Evolutionary conservation across 306 rosid species (phyloP).

Genomic region (Rosa rugosa): DNA sequence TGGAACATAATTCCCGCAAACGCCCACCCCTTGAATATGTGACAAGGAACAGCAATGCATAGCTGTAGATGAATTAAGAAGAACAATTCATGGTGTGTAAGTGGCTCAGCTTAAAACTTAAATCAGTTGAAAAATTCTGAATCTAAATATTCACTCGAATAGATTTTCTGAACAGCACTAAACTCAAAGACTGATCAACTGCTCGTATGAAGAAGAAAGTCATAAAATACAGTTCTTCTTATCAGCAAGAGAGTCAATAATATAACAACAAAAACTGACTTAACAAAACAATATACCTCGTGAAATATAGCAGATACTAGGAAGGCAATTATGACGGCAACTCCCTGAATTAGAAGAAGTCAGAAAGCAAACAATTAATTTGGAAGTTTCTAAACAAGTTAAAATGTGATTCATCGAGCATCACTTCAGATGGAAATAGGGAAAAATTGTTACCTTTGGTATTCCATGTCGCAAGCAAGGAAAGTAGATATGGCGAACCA

Average conservation of each 20-base stretch:
- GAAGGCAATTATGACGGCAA: slow-evolving; percentile 64
- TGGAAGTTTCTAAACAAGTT: neutral
- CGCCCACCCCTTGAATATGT: slow-evolving; percentile 93
- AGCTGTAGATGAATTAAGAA: slow-evolving; percentile 55
- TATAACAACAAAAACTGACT: neutral
- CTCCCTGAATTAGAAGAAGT: slow-evolving; percentile 50
- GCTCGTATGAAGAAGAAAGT: neutral
- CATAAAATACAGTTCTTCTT: neutral
- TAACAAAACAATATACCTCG: slow-evolving; percentile 56
- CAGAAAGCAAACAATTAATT: slow-evolving; percentile 18
- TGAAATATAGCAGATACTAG: slow-evolving; percentile 91
- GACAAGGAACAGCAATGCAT: slow-evolving; percentile 96
- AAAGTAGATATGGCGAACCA: slow-evolving; percentile 89
- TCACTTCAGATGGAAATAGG: neutral
- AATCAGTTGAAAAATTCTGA: neutral
- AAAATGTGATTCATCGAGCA: neutral
- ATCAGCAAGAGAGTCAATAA: neutral
- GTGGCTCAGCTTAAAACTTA: slow-evolving; percentile 5
- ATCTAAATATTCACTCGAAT: neutral
- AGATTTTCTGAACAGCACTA: neutral
- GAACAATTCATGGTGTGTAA: slow-evolving; percentile 21
- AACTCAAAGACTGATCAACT: neutral
- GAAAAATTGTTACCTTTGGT: slow-evolving; percentile 61
- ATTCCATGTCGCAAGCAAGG: slow-evolving; percentile 83
- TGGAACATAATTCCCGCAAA: slow-evolving; percentile 87